Conservation (phyloP, 1,284 basidiomycete genomes). For the Ustilago curta region DNA sequence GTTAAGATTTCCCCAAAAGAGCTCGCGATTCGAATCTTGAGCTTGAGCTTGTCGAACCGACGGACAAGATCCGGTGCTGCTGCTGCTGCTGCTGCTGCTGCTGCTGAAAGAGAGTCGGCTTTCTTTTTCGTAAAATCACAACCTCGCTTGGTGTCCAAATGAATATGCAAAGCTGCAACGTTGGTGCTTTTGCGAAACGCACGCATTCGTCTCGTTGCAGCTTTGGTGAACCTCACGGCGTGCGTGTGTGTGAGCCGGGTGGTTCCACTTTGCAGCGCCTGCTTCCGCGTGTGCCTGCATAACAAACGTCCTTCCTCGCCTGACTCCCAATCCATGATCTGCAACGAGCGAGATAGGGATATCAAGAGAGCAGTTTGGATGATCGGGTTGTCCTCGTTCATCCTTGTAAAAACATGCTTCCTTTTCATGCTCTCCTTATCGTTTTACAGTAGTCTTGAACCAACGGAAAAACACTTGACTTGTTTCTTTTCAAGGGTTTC, state of each 20-base stretch:
- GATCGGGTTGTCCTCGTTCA: no score
- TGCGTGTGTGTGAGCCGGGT: no score
- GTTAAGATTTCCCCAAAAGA: no score
- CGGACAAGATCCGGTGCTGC: not conserved
- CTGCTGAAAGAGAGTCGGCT: not conserved
- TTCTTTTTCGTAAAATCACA: not conserved
- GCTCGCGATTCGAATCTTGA: not conserved
- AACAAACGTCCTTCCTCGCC: no score
- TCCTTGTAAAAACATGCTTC: no score
- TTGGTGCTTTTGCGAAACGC: conserved; percentile 1
- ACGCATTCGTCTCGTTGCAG: conserved; percentile 17
- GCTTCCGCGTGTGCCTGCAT: conserved; percentile 6
- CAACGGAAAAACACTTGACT: no score
- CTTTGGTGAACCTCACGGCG: not conserved
- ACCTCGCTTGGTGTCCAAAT: not conserved
- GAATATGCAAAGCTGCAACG: not conserved
- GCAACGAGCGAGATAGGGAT: no score
- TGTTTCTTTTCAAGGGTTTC: no score
- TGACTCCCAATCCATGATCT: no score
- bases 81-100: not conserved
- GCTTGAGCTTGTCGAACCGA: not conserved
- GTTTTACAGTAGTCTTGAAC: no score
- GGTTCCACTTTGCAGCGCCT: conserved; percentile 7
- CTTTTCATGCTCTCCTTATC: no score
- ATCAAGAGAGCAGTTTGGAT: no score